phyloP scores from a whole-genome alignment of 2,329 filamentous ascomycete species.

The Huntiella decipiens region DNA sequence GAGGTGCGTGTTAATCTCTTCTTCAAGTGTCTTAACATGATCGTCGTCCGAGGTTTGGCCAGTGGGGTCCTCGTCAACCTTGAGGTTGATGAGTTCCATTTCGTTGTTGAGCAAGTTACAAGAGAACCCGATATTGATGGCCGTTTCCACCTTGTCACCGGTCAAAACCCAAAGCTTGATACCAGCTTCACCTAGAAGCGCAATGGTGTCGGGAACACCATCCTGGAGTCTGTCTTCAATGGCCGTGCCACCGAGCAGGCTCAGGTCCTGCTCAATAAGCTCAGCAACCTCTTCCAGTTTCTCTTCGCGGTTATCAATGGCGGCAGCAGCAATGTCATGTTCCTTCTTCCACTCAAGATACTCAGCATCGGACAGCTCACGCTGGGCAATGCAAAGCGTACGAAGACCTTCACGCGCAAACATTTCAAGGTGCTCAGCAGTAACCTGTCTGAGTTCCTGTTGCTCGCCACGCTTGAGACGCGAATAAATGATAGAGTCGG shows the following conservation, averaged over 20 bases:
- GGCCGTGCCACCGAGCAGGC: slow-evolving; percentile 76
- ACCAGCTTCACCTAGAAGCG: slow-evolving; percentile 72
- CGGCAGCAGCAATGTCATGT: slow-evolving; percentile 70
- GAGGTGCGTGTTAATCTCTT: slow-evolving; percentile 57
- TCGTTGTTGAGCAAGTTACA: slow-evolving; percentile 95
- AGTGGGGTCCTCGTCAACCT: slow-evolving; percentile 55
- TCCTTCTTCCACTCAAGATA: slow-evolving; percentile 72
- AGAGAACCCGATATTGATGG: slow-evolving; percentile 98
- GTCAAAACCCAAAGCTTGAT: slow-evolving; percentile 98
- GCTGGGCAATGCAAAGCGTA: slow-evolving; percentile 83
- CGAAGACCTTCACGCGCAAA: slow-evolving; percentile 90
- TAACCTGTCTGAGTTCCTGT: slow-evolving; percentile 59
- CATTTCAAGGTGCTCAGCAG: slow-evolving; percentile 88
- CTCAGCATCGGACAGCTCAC: slow-evolving; percentile 60
- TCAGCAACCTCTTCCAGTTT: slow-evolving; percentile 83
- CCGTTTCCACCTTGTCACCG: slow-evolving; percentile 96
- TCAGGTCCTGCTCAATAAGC: slow-evolving; percentile 75
- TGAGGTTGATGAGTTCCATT: slow-evolving; percentile 89
- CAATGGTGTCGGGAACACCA: slow-evolving; percentile 89
- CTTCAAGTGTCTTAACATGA: slow-evolving; percentile 40
- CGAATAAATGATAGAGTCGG: slow-evolving; percentile 92
- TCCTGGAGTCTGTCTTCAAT: slow-evolving; percentile 96
- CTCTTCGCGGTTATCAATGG: slow-evolving; percentile 73
- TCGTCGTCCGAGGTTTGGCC: slow-evolving; percentile 27
- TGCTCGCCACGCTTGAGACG: slow-evolving; percentile 74